These are phyloP conservation scores for Dothideomycetes sp. DNA, from an alignment of 2,329 filamentous ascomycete species.

Conservation along the genomic window DNA sequence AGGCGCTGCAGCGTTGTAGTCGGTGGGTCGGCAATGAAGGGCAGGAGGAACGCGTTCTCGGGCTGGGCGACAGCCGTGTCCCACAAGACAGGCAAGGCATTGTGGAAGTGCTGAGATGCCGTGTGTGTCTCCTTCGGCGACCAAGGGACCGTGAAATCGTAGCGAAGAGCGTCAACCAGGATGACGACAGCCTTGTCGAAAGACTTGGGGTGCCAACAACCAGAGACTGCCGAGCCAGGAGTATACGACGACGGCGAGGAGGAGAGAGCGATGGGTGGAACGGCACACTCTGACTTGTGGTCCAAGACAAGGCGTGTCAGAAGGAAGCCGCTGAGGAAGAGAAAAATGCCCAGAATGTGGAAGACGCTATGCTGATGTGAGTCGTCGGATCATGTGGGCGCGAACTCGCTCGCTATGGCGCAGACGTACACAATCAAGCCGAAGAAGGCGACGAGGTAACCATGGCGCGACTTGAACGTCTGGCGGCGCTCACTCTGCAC, in stretches of 20 bases:
- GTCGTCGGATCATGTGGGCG: background rate
- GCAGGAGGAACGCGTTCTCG: constrained; percentile 75
- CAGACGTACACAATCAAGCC: constrained; percentile 52
- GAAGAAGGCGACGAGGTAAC: constrained; percentile 55
- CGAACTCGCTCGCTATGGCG: too few relatives aligned
- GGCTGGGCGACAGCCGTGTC: constrained; percentile 68
- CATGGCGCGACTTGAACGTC: constrained; percentile 45
- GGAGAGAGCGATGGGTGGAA: constrained; percentile 52
- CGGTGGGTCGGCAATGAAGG: constrained; percentile 94
- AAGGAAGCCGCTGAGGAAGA: constrained; percentile 92
- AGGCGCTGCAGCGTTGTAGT: constrained; percentile 86
- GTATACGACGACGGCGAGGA: constrained; percentile 31
- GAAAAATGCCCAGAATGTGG: constrained; percentile 72
- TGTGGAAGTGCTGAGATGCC: constrained; percentile 62
- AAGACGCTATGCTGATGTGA: constrained; percentile 43
- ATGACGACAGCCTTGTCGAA: constrained; percentile 89
- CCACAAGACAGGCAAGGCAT: constrained; percentile 79
- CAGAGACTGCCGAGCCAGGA: constrained; percentile 42
- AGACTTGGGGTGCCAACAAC: constrained; percentile 93
- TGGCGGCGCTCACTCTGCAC: constrained; percentile 35
- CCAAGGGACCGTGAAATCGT: constrained; percentile 89
- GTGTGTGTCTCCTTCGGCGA: constrained; percentile 34
- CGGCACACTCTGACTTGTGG: constrained; percentile 66
- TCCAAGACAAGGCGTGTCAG: constrained; percentile 76
- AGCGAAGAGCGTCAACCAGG: constrained; percentile 85